Base-by-base conservation (phyloP, 2,329 filamentous ascomycete genomes). In the Alternaria consortialis region DNA sequence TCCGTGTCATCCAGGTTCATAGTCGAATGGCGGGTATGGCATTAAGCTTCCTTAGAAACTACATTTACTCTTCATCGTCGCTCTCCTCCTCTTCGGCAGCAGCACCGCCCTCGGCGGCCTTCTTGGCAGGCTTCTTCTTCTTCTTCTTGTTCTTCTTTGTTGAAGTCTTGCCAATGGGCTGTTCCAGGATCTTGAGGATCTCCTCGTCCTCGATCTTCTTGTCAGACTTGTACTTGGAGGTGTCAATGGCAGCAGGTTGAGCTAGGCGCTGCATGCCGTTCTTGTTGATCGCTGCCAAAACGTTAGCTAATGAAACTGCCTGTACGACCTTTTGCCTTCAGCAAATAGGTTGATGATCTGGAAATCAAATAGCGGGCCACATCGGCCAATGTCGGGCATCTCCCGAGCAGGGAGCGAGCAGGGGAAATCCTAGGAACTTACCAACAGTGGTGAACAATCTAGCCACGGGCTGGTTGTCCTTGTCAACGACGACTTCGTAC, bases 161-260 rank as follows among this genome's bases (percentile, higher is more conserved):
- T 43, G 84, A 83, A 23, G 84, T 82, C 76, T 86, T 87, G 63
- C 84, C 83, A 72, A 97, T 82, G 32, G 94, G 94, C 80, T 92
- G 91, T 83, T 95, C 93, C 53, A 99, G 87, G 67, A 98, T 94
- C 86, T 95, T 92, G 72, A 98, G 88, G 69, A 99, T 86, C 83
- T 98, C 94, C 84, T 97, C 93, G 68, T 98, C 94, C 69, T 89
- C 90, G 76, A 99, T 97, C 87, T 97, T 97, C 88, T 98, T 98
- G 81, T 98, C 94, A 34, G 92, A 90, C 87, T 97, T 91, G 85
- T 90, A 88, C 84, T 94, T 93, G 77, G 86, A 87, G 64, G 95
- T 79, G 77, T 98, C 93, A 66, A 91, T 85, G 23, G 89, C 80
- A 64, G 91, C 88, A 34, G 95, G 90, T 27, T 87, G 90, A 73